These are phyloP conservation scores for Nakazawaea ishiwadae DNA, from an alignment of 805 yeast genomes.

Conservation along the genomic window DNA sequence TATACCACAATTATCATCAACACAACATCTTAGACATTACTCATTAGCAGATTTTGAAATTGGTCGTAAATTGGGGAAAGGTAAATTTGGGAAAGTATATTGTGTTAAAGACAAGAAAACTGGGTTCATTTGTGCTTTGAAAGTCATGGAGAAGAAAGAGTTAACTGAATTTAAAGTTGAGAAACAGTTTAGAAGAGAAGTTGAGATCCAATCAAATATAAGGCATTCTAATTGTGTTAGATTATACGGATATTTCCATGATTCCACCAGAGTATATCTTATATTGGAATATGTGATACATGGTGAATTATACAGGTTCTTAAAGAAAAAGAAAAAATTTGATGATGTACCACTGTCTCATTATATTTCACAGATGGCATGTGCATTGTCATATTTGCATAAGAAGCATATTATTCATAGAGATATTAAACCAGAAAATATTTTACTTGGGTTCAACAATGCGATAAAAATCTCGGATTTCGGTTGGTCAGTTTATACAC, in stretches of 20 bases:
- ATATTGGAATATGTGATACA: constrained; percentile 79
- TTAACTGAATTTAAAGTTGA: constrained; percentile 71
- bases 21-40: constrained; percentile 24
- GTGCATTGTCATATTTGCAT: constrained; percentile 76
- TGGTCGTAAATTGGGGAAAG: constrained; percentile 86
- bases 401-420: constrained; percentile 79
- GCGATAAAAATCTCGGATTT: constrained; percentile 85
- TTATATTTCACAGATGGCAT: constrained; percentile 79
- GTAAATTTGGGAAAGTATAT: constrained; percentile 90
- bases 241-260: constrained; percentile 82
- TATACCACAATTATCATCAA: constrained; percentile 6
- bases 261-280: constrained; percentile 72
- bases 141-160: constrained; percentile 85
- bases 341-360: constrained; percentile 70
- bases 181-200: constrained; percentile 83
- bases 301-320: constrained; percentile 79
- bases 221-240: constrained; percentile 78
- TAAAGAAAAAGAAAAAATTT: constrained; percentile 65
- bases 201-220: constrained; percentile 81
- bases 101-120: constrained; percentile 73
- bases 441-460: constrained; percentile 71
- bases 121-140: constrained; percentile 84
- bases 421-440: constrained; percentile 93
- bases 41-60: constrained; percentile 70
- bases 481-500: constrained; percentile 89